Conservation (phyloP, 768 basidiomycete species). For the Lactifluus volemus region DNA sequence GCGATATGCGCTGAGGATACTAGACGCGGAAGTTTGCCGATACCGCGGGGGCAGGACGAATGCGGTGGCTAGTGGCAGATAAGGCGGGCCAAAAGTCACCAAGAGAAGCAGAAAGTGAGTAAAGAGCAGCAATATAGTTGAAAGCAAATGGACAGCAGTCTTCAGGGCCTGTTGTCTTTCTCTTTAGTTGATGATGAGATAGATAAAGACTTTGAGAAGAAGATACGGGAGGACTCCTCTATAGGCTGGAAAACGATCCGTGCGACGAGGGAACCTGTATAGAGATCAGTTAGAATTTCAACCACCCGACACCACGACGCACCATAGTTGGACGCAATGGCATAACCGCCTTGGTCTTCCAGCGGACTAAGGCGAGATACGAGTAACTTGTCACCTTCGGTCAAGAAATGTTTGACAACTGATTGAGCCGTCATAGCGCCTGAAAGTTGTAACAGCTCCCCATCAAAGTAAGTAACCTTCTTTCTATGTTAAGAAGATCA, state of each 20-base stretch:
- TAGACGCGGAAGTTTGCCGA: conserved; percentile 67
- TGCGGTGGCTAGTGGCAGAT: conserved; percentile 58
- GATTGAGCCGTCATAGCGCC: conserved; percentile 84
- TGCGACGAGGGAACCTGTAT: conserved; percentile 79
- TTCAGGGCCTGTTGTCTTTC: conserved; percentile 15
- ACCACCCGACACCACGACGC: conserved; percentile 15
- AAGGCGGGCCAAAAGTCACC: conserved; percentile 64
- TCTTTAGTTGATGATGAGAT: not conserved
- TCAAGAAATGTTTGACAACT: conserved; percentile 87
- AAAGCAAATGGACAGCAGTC: conserved; percentile 42
- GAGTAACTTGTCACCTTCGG: conserved; percentile 90
- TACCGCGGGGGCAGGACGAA: conserved; percentile 66
- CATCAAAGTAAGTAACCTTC: conserved; percentile 34
- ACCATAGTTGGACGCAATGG: conserved; percentile 95
- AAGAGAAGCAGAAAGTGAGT: conserved; percentile 67
- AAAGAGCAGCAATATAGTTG: conserved; percentile 44
- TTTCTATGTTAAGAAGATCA: conserved; percentile 15
- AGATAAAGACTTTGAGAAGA: conserved; percentile 61
- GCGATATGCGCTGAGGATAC: conserved; percentile 70
- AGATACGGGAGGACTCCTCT: conserved; percentile 85
- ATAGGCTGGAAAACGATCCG: conserved; percentile 92
- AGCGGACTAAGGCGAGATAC: conserved; percentile 78
- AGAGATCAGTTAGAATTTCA: not conserved
- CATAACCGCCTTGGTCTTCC: conserved; percentile 89
- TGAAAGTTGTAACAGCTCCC: conserved; percentile 49